Base-by-base conservation (phyloP, 2,329 filamentous ascomycete species). In the Fusarium pseudonygamai region DNA sequence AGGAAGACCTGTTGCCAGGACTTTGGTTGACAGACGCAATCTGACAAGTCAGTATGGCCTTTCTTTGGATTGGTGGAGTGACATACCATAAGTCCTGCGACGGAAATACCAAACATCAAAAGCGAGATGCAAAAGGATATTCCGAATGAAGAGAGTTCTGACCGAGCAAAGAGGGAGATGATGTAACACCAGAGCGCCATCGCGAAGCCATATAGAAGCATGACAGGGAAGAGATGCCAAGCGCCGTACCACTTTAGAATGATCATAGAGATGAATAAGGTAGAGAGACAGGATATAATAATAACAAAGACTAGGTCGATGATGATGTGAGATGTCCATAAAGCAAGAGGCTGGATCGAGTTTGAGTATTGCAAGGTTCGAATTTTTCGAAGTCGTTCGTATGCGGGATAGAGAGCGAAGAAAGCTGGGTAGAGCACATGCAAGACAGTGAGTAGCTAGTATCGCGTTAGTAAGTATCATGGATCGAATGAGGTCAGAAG, bases 341-440 rank as follows among this genome's bases (percentile, higher is more conserved):
- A 16, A 4, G 65, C 16, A 9, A 56, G 15, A 3, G 67, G 59
- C 24, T 46, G 65, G 16, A 64, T 57, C 4, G 59, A 50, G 28
- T 70, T 70, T 3, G 42, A 64, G 32, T 70, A 70, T 20, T 70
- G 65, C 6, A 70, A n/a, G 2, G 67, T 62, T 50, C 67, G 55
- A 4, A 70, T 64, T 15, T 62, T 62, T 15, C 47, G 37, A 26
- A 69, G 64, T 3, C 59, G 34, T 32, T 70, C 59, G 14, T 69
- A 64, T 0, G 59, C 52, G 28, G 67, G 67, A 22, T 64, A 70
- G 1, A 70, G 32, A 14, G 45, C 64, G 7, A 70, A 53, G 16
- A 70, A 64, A 0, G 59, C 65, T 1, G 67, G 67, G 24, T 70
- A 70, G 1, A 70, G 36, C 2, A 53, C 65, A 20, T 64, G 32